phyloP scores from a whole-genome alignment of 169 alveolate genomes.

The Pseudocohnilembus persalinus region DNA sequence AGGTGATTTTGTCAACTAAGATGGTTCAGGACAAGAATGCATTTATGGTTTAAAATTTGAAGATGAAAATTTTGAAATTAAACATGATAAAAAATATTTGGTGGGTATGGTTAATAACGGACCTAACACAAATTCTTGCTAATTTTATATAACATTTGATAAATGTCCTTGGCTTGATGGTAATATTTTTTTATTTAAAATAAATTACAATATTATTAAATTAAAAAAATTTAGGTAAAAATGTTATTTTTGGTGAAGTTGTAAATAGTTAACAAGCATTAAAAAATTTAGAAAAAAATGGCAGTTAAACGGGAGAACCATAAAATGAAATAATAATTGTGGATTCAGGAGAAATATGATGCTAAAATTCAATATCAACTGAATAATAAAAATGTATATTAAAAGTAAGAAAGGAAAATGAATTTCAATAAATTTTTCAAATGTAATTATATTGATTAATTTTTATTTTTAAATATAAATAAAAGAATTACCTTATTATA shows the following conservation, averaged over 20 bases:
- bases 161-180: conserved; percentile 87
- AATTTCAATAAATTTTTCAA: no score
- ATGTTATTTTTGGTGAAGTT: not conserved
- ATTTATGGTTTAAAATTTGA: conserved; percentile 94
- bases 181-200: conserved; percentile 29
- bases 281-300: not conserved
- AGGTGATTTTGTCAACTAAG: conserved; percentile 94
- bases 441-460: no score
- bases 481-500: not conserved
- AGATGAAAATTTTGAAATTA: conserved; percentile 91
- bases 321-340: not conserved
- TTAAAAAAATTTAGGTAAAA: not conserved
- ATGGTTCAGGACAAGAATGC: conserved; percentile 97
- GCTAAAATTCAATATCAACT: not conserved
- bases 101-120: conserved; percentile 88
- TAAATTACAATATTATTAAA: not conserved
- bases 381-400: no score
- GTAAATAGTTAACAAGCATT: not conserved
- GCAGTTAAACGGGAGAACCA: not conserved
- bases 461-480: no score
- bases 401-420: no score
- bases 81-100: conserved; percentile 66
- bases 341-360: not conserved
- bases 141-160: conserved; percentile 84
- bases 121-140: conserved; percentile 86